Evolutionary conservation across 1,284 basidiomycete species (phyloP).

Genomic region (Ganoderma meredithae): DNA sequence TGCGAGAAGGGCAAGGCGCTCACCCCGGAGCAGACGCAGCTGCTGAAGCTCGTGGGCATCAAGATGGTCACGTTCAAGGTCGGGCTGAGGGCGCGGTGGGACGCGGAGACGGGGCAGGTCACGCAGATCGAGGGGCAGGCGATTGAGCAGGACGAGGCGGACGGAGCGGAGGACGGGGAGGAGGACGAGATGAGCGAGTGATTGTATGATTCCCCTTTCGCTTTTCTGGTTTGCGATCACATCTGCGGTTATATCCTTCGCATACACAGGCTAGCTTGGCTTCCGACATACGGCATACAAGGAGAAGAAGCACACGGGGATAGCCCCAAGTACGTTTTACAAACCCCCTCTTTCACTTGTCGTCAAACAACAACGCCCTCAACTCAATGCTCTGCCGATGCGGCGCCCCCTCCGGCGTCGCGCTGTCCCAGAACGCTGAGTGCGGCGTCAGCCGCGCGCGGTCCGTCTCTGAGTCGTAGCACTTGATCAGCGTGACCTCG

Average conservation of each 20-base stretch:
- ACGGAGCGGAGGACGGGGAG: slow-evolving; percentile 41
- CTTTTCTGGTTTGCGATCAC: slow-evolving; percentile 16
- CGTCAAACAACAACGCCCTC: slow-evolving; percentile 47
- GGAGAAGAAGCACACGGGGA: background rate
- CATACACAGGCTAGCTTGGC: background rate
- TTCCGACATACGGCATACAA: slow-evolving; percentile 9
- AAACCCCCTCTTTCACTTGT: slow-evolving; percentile 20
- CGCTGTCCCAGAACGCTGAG: slow-evolving; percentile 50
- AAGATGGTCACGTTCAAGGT: slow-evolving; percentile 88
- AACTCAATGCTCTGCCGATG: slow-evolving; percentile 52
- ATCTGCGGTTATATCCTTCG: background rate
- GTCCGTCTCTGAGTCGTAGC: slow-evolving; percentile 50
- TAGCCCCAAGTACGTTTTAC: too few relatives aligned
- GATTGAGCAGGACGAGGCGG: slow-evolving; percentile 48
- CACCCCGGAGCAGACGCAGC: slow-evolving; percentile 85
- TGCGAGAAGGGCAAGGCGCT: slow-evolving; percentile 87
- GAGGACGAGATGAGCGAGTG: slow-evolving; percentile 56
- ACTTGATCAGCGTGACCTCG: slow-evolving; percentile 57
- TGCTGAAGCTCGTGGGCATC: slow-evolving; percentile 88
- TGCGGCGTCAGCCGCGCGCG: slow-evolving; percentile 54
- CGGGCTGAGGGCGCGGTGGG: slow-evolving; percentile 78
- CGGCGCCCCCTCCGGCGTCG: slow-evolving; percentile 47
- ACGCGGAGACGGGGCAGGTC: slow-evolving; percentile 74
- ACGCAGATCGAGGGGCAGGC: slow-evolving; percentile 60
- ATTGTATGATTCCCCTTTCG: slow-evolving; percentile 23